These are phyloP conservation scores for Coemansia furcata DNA, from an alignment of 192 early-diverging fungal species.

Conservation along the genomic window DNA sequence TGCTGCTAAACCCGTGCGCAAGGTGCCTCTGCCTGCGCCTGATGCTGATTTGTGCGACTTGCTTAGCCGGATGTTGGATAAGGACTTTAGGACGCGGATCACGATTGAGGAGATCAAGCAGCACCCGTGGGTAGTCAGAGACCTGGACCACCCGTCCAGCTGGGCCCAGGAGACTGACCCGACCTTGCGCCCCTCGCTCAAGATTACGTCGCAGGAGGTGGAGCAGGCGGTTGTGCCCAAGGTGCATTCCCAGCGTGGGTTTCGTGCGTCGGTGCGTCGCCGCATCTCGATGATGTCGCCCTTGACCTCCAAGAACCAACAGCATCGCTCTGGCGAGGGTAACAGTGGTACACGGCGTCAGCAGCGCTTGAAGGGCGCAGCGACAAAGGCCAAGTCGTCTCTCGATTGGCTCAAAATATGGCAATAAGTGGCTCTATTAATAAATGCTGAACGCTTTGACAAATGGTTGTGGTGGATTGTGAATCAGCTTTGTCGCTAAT, in stretches of 20 bases:
- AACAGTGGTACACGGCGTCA: conserved; percentile 1
- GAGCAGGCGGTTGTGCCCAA: conserved; percentile 54
- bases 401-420: conserved; percentile 54
- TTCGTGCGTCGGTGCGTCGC: conserved; percentile 40
- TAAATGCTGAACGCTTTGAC: neutral
- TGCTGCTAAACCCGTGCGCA: neutral
- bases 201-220: conserved; percentile 82
- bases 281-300: conserved; percentile 52
- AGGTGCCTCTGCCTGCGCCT: conserved; percentile 41
- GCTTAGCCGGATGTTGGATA: conserved; percentile 72
- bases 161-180: conserved; percentile 86
- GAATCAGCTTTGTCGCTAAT: neutral
- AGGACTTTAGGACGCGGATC: conserved; percentile 81
- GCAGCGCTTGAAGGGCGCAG: conserved; percentile 6
- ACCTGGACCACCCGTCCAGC: conserved; percentile 59
- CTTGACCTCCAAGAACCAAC: conserved; percentile 5
- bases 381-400: conserved; percentile 49
- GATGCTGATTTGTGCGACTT: conserved; percentile 69
- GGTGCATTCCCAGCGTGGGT: conserved; percentile 32
- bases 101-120: conserved; percentile 86
- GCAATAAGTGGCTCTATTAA: conserved; percentile 4
- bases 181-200: conserved; percentile 60
- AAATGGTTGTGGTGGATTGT: neutral
- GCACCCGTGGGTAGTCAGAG: conserved; percentile 87
- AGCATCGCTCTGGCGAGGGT: conserved; percentile 1